Evolutionary conservation across 202 grass and related monocot species (phyloP).

Genomic region (Zoysia matrella): DNA sequence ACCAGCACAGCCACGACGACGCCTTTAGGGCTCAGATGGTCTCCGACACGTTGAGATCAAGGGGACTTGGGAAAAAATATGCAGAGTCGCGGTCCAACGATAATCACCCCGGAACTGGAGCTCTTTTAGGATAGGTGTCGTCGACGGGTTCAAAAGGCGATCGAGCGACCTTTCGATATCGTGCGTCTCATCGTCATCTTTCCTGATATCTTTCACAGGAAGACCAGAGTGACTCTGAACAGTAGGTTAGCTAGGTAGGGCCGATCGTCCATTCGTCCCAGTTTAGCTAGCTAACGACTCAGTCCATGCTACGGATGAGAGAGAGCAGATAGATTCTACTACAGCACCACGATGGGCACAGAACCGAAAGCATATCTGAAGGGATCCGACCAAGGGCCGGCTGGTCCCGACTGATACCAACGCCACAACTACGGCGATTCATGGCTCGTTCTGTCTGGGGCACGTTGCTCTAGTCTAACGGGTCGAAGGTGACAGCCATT

Average conservation of each 20-base stretch:
- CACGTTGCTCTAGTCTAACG: neutral
- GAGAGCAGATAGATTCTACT: no score
- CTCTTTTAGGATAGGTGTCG: neutral
- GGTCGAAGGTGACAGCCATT: neutral
- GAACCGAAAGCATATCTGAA: no score
- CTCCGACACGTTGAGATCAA: neutral
- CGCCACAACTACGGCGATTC: neutral
- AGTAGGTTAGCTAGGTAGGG: neutral
- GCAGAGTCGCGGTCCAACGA: slow-evolving; percentile 15
- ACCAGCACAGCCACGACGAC: neutral
- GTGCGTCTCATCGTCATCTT: neutral
- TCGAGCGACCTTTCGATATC: neutral
- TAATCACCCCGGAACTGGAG: neutral
- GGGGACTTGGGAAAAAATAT: neutral
- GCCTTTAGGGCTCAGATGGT: neutral
- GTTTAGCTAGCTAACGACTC: neutral
- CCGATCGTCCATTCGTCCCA: no score
- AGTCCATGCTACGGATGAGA: neutral
- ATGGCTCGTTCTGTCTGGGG: neutral
- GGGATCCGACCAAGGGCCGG: no score
- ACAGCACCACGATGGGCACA: no score
- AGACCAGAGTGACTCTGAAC: neutral
- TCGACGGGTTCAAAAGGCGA: neutral
- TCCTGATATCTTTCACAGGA: no score
- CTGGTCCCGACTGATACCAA: no score